Percentiles rank a stretch among this genome's conserved stretches.
Conservation (phyloP, 257 asterid genomes). For the Knoxia roxburghii region DNA sequence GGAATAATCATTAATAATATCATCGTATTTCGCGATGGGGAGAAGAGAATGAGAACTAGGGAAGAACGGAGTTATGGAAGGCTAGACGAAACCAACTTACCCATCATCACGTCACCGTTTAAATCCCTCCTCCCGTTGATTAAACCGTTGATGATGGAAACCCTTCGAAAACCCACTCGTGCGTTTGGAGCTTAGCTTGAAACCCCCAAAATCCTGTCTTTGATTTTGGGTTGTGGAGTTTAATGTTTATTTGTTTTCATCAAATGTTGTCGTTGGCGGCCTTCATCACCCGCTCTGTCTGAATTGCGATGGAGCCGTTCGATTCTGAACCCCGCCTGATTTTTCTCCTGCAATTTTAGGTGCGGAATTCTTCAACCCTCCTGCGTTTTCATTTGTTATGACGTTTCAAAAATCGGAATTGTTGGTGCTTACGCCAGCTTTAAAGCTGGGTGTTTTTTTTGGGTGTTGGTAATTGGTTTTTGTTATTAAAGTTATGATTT, state of each 20-base stretch:
- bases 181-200: constrained; percentile 4
- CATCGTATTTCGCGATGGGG: constrained; percentile 3
- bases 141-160: constrained; percentile 40
- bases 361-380: constrained; percentile 19
- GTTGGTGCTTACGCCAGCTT: constrained; percentile 13
- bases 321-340: constrained; percentile 21
- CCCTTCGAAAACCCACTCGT: constrained; percentile 24
- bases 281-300: not conserved
- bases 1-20: not conserved
- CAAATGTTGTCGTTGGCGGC: not conserved
- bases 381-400: constrained; percentile 2
- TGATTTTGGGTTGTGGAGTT: constrained; percentile 1
- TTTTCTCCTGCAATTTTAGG: constrained; percentile 36
- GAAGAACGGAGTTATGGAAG: too few species aligned
- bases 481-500: not conserved
- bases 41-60: too few species aligned
- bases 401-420: not conserved
- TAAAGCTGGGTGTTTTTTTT: not conserved
- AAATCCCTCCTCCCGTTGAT: not conserved
- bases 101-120: constrained; percentile 31
- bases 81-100: not conserved
- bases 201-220: not conserved
- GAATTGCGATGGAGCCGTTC: constrained; percentile 29
- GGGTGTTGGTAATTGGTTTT: not conserved
- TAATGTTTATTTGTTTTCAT: not conserved